Conservation (phyloP, 495 filamentous ascomycete genomes). For the Daldinia caldariorum region DNA sequence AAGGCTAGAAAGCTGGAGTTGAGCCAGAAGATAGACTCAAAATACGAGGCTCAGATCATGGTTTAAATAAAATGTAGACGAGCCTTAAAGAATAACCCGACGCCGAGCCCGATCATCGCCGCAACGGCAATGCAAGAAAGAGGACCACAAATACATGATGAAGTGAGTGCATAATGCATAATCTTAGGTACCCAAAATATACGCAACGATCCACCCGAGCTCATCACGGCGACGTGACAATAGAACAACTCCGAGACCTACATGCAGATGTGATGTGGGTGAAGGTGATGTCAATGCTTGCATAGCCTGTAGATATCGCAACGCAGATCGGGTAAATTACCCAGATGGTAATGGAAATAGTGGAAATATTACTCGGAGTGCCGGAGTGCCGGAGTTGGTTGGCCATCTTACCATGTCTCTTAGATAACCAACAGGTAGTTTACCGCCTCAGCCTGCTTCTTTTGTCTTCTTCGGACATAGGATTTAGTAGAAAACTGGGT, state of each 20-base stretch:
- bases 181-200: no score
- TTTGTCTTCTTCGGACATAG: not conserved
- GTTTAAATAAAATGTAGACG: no score
- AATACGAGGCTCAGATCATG: no score
- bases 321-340: not conserved
- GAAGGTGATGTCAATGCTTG: not conserved
- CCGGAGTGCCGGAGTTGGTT: conserved; percentile 1
- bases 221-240: not conserved
- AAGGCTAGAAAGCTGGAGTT: no score
- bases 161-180: no score
- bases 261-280: not conserved
- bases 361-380: not conserved
- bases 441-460: not conserved
- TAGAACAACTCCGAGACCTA: not conserved
- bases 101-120: no score
- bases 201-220: not conserved
- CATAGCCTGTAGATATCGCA: not conserved
- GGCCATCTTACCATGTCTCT: not conserved
- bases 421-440: not conserved
- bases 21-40: no score
- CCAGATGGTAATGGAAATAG: not conserved
- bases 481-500: not conserved
- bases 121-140: no score
- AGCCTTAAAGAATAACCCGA: no score
- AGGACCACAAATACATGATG: no score